A percentile compares a stretch with the other conserved stretches of the same genome.
Conservation (phyloP, 164 flowering plant species). For the Houttuynia cordata region DNA sequence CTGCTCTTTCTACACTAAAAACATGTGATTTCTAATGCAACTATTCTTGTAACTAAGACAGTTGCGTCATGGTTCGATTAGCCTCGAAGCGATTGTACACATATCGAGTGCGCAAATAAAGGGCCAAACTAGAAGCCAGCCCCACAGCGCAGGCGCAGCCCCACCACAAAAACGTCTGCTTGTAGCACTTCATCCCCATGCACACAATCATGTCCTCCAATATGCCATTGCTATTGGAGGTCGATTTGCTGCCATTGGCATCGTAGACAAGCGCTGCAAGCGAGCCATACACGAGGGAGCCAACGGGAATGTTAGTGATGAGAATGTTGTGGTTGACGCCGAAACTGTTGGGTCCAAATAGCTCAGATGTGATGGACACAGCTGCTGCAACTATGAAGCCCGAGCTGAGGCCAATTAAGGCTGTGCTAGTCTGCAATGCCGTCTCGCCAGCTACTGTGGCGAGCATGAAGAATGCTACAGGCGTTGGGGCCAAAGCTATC, state of each 20-base stretch:
- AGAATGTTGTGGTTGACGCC: slow-evolving; percentile 95
- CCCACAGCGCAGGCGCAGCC: slow-evolving; percentile 72
- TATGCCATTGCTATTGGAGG: not conserved
- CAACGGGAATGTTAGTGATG: slow-evolving; percentile 84
- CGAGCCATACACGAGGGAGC: slow-evolving; percentile 69
- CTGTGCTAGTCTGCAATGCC: slow-evolving; percentile 53
- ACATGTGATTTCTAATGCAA: not conserved
- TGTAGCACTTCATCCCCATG: slow-evolving; percentile 70
- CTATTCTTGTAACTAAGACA: slow-evolving; percentile 7
- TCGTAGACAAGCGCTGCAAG: slow-evolving; percentile 78
- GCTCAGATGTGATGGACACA: slow-evolving; percentile 83
- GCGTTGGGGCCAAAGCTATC: slow-evolving; percentile 69
- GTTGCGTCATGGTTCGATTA: slow-evolving; percentile 20
- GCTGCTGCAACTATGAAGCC: slow-evolving; percentile 96
- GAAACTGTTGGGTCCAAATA: slow-evolving; percentile 73
- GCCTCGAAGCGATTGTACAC: slow-evolving; percentile 58
- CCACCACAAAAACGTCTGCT: slow-evolving; percentile 64
- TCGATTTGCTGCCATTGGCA: slow-evolving; percentile 25
- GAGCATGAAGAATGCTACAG: slow-evolving; percentile 70
- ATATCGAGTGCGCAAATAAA: slow-evolving; percentile 59
- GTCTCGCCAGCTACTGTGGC: slow-evolving; percentile 21
- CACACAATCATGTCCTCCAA: slow-evolving; percentile 30
- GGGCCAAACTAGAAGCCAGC: slow-evolving; percentile 34
- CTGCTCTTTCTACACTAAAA: too few species aligned
- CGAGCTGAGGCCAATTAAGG: slow-evolving; percentile 72